phyloP scores from a whole-genome alignment of 1,284 basidiomycete genomes.

The Sanguinoderma infundibulare region DNA sequence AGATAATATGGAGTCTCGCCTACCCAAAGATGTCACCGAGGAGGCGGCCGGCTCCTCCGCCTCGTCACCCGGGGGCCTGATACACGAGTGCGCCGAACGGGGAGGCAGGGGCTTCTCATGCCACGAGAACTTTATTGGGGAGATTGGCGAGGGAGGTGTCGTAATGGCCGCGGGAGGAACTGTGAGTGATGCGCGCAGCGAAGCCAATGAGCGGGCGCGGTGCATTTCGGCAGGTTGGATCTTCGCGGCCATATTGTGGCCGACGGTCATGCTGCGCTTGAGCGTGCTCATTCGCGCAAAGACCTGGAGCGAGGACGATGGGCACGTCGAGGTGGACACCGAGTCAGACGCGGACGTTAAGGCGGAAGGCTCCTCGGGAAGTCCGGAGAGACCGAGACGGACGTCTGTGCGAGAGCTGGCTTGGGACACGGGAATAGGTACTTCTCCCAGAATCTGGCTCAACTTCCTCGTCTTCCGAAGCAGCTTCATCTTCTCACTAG shows the following conservation, averaged over 20 bases:
- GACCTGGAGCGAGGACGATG: constrained; percentile 10
- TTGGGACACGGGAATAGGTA: constrained; percentile 29
- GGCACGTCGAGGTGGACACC: constrained; percentile 13
- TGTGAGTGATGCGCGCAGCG: constrained; percentile 28
- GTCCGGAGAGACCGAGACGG: constrained; percentile 17
- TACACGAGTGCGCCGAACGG: constrained; percentile 11
- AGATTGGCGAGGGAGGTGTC: constrained; percentile 17
- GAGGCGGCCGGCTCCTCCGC: constrained; percentile 1
- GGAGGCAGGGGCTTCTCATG: constrained; percentile 18
- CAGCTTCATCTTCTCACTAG: constrained; percentile 42
- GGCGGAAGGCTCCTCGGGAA: constrained; percentile 19
- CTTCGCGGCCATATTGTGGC: constrained; percentile 12
- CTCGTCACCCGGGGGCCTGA: constrained; percentile 2
- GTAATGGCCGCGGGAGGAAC: constrained; percentile 17
- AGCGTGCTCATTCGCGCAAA: constrained; percentile 19
- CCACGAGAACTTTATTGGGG: constrained; percentile 26
- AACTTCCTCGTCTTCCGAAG: constrained; percentile 48
- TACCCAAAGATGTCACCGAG: constrained; percentile 17
- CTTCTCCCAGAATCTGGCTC: constrained; percentile 46
- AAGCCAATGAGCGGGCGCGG: constrained; percentile 31
- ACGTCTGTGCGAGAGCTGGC: constrained; percentile 6
- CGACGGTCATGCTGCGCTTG: constrained; percentile 31
- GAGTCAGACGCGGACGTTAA: neutral
- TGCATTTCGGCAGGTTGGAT: constrained; percentile 22
- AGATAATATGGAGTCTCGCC: constrained; percentile 16